Base-by-base conservation (phyloP, 129 eudicot genomes). In the Flaveria ramosissima region DNA sequence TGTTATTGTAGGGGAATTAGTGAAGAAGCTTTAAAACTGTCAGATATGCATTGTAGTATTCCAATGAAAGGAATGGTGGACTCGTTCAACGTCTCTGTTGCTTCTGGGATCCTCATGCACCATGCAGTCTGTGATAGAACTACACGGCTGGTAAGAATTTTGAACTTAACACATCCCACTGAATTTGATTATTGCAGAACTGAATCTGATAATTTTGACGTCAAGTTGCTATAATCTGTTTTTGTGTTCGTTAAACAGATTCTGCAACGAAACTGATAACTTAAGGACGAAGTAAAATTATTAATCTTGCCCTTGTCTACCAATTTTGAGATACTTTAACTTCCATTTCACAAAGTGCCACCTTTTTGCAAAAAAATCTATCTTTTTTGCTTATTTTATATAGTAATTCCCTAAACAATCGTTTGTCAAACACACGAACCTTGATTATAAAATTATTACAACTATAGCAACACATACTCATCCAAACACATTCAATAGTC, bases 11-110 rank as follows among this genome's bases (percentile, higher is more conserved):
- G 98, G 75, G 97, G 98, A 21, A 91, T 89, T 78, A 94, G 97
- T 52, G 86, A 87, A 9, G 90, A 89, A 74, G 98, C 97, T 75
- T 85, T 94, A 74, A 86, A 78, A 73, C 62, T 86, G 72, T 91
- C 98, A 1, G 97, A 94, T 78, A 61, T 94, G 77, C 96, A 87
- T 73, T 94, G 97, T 77, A 85, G 92, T 81, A 94, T 94, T 68
- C 97, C 98, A 41, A 91, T 94, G 97, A 84, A 78, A 73, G 98
- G 98, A 72, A 94, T 94, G 98, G 98, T 91, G 70, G 98, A 94
- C 80, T 94, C 97, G 0, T 94, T 94, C 71, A 94, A 91, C 46
- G 97, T 94, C 69, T 94, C 98, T 16, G 98, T 91, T 76, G 98
- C 98, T 81, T 93, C 98, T 52, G 98, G 98, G 66, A 77, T 94